Conservation (phyloP, 2,329 filamentous ascomycete species). For the Bipolaris bicolor region DNA sequence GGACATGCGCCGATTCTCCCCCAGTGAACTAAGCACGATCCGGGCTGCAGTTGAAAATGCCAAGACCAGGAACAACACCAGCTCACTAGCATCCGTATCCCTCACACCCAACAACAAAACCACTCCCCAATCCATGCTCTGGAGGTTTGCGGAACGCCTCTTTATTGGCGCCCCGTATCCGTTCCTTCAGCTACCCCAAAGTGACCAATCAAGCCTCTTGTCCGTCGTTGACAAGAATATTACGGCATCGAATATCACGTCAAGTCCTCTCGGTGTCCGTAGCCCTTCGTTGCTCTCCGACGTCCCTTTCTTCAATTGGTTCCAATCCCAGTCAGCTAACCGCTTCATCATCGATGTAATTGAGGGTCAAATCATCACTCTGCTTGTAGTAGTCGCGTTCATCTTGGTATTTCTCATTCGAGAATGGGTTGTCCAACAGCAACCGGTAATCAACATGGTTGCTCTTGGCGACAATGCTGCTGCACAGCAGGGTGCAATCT, state of each 20-base stretch:
- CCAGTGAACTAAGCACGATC: slow-evolving; percentile 25
- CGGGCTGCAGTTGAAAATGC: slow-evolving; percentile 29
- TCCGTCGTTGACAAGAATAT: slow-evolving; percentile 29
- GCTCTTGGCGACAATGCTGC: slow-evolving; percentile 44
- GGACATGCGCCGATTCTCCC: slow-evolving; percentile 2
- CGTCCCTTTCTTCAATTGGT: slow-evolving; percentile 58
- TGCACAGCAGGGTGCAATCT: slow-evolving; percentile 31
- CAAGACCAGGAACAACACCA: slow-evolving; percentile 30
- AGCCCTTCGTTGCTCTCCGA: slow-evolving; percentile 61
- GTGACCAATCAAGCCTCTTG: slow-evolving; percentile 30
- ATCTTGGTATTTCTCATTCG: slow-evolving; percentile 96
- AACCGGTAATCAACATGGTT: slow-evolving; percentile 85
- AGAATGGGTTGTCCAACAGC: slow-evolving; percentile 98
- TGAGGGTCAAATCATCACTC: slow-evolving; percentile 92
- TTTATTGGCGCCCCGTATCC: slow-evolving; percentile 42
- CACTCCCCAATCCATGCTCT: slow-evolving; percentile 53
- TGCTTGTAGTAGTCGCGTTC: slow-evolving; percentile 89
- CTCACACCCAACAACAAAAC: slow-evolving; percentile 49
- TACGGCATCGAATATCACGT: slow-evolving; percentile 38
- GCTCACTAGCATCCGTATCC: slow-evolving; percentile 46
- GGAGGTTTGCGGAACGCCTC: slow-evolving; percentile 55
- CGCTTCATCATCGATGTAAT: slow-evolving; percentile 79
- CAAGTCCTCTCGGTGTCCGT: slow-evolving; percentile 27
- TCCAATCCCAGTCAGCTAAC: slow-evolving; percentile 71
- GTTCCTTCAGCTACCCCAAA: slow-evolving; percentile 24